Evolutionary conservation across 768 basidiomycete genomes (phyloP).

Genomic region (Lentinus brumalis): DNA sequence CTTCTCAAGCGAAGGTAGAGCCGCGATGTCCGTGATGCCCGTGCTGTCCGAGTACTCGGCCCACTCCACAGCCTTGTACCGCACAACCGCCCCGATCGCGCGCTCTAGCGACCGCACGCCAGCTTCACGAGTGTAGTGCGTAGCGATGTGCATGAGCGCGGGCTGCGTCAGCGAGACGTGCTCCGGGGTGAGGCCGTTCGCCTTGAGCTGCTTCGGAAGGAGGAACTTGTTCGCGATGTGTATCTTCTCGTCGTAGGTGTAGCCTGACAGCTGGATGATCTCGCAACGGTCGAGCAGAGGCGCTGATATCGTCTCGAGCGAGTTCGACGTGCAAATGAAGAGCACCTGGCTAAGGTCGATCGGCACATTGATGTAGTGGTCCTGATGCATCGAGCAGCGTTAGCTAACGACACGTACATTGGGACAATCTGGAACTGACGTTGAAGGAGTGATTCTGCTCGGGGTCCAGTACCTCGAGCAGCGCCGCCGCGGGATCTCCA

Average conservation of each 20-base stretch:
- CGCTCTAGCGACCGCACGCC: constrained; percentile 92
- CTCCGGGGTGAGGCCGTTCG: constrained; percentile 68
- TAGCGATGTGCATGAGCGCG: constrained; percentile 70
- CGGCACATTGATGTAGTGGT: constrained; percentile 90
- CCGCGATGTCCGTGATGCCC: constrained; percentile 13
- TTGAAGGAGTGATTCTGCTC: constrained; percentile 89
- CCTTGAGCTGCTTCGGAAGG: constrained; percentile 81
- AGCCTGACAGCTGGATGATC: constrained; percentile 81
- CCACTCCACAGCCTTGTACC: constrained; percentile 92
- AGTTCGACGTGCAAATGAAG: constrained; percentile 93
- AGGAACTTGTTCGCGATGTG: constrained; percentile 87
- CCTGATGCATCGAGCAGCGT: constrained; percentile 43
- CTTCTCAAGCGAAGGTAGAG: constrained; percentile 9
- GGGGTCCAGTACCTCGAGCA: constrained; percentile 91
- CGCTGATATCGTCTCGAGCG: constrained; percentile 84
- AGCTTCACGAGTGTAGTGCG: constrained; percentile 85
- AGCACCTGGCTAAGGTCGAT: constrained; percentile 86
- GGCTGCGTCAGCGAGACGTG: constrained; percentile 70
- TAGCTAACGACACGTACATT: no score
- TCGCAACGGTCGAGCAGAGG: constrained; percentile 92
- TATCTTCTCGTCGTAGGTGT: constrained; percentile 90
- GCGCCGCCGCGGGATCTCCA: constrained; percentile 88
- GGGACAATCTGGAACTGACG: constrained; percentile 38
- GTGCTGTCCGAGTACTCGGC: constrained; percentile 58
- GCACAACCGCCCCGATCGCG: constrained; percentile 83